phyloP scores from a whole-genome alignment of 2,329 filamentous ascomycete species.

The Dothiorella sarmentorum region DNA sequence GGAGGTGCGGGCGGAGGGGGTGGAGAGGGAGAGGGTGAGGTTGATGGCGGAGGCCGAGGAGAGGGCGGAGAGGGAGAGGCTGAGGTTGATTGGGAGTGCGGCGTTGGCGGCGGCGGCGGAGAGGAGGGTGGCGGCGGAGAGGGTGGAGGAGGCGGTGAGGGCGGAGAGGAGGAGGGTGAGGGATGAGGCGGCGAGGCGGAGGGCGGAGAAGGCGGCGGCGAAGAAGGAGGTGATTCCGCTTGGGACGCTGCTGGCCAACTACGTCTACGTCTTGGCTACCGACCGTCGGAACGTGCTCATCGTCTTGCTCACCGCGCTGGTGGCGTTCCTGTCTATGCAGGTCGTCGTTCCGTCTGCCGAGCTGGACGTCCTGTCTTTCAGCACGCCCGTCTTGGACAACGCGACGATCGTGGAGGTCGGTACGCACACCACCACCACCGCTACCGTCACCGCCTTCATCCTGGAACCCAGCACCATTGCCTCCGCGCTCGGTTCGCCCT shows the following conservation, averaged over 20 bases:
- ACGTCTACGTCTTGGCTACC: constrained; percentile 45
- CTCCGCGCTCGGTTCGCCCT: too few species aligned
- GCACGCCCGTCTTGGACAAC: not conserved
- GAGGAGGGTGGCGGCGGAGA: constrained; percentile 2
- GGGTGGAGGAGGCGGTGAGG: not conserved
- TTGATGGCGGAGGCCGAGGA: constrained; percentile 16
- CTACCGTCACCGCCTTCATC: not conserved
- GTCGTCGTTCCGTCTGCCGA: not conserved
- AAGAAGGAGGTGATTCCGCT: constrained; percentile 42
- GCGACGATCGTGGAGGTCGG: constrained; percentile 31
- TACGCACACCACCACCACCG: constrained; percentile 14
- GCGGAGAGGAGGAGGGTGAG: not conserved
- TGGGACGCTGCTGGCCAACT: constrained; percentile 46
- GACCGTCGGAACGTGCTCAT: constrained; percentile 50
- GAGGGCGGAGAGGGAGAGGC: not conserved
- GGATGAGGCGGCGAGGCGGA: not conserved
- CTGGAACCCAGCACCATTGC: too few species aligned
- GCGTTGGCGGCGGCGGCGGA: constrained; percentile 10
- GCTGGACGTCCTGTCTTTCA: not conserved
- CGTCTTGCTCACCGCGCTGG: not conserved
- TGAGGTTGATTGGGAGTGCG: not conserved
- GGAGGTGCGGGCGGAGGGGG: not conserved
- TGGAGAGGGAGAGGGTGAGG: constrained; percentile 24
- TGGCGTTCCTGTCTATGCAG: not conserved
- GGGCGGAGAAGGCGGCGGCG: not conserved